phyloP scores from a whole-genome alignment of 495 filamentous ascomycete genomes.

The Daldinia caldariorum region DNA sequence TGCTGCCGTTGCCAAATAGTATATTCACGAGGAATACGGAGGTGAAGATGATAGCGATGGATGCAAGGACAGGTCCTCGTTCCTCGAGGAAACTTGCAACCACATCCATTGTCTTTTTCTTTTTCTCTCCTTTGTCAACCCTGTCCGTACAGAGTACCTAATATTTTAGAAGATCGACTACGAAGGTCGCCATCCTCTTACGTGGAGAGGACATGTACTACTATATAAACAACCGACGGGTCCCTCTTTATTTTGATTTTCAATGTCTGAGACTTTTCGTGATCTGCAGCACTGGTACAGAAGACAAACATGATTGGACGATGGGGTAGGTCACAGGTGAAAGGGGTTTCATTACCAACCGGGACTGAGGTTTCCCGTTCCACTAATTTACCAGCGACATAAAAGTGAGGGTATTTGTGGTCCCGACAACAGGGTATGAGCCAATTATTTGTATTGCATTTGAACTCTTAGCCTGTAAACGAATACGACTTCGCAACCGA shows the following conservation, averaged over 20 bases:
- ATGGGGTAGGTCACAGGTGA: not conserved
- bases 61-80: slow-evolving; percentile 45
- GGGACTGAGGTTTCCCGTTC: not conserved
- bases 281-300: not conserved
- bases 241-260: not conserved
- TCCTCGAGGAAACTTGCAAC: slow-evolving; percentile 30
- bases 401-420: not conserved
- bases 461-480: not conserved
- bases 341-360: slow-evolving; percentile 1
- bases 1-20: slow-evolving; percentile 25
- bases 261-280: not conserved
- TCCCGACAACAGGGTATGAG: not conserved
- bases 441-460: slow-evolving; percentile 1
- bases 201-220: not conserved
- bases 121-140: not conserved
- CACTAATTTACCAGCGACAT: not conserved
- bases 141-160: not conserved
- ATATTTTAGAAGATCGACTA: not conserved
- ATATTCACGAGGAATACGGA: slow-evolving; percentile 39
- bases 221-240: not conserved
- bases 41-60: slow-evolving; percentile 36
- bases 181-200: not conserved
- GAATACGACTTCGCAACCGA: not conserved
- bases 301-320: not conserved
- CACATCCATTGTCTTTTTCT: slow-evolving; percentile 23